Percentiles rank a stretch among this genome's conserved stretches.
Conservation (phyloP, 768 basidiomycete genomes). For the Chiua virens region DNA sequence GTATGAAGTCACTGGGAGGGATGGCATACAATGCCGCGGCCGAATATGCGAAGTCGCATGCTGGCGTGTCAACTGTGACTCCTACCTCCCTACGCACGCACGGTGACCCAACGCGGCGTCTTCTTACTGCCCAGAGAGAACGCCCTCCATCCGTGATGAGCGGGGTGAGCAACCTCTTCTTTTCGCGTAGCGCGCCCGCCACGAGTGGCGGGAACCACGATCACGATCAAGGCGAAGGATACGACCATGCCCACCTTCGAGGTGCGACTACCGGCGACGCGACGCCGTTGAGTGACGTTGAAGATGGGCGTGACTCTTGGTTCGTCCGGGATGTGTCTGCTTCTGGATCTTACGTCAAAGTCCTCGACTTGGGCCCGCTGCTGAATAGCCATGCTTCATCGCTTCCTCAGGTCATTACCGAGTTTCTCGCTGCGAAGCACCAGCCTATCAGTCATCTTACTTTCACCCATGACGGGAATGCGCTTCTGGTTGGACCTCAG, state of each 20-base stretch:
- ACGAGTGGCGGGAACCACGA: constrained; percentile 24
- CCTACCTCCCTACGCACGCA: constrained; percentile 4
- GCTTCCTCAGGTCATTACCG: constrained; percentile 37
- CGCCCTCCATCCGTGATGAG: constrained; percentile 24
- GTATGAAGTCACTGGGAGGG: constrained; percentile 63
- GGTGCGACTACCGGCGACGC: constrained; percentile 12
- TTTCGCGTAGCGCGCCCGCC: constrained; percentile 65
- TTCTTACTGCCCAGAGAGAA: constrained; percentile 22
- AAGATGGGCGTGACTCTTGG: constrained; percentile 9
- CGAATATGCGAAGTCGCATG: constrained; percentile 40
- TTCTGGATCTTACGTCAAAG: constrained; percentile 48
- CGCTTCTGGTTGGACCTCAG: constrained; percentile 47
- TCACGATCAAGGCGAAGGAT: constrained; percentile 4
- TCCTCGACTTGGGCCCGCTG: constrained; percentile 54
- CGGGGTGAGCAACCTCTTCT: constrained; percentile 41
- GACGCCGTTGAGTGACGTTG: constrained; percentile 12
- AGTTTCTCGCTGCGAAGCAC: constrained; percentile 49
- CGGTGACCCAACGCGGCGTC: constrained; percentile 9
- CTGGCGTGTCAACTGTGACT: constrained; percentile 5
- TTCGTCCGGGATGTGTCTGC: constrained; percentile 11
- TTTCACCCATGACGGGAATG: constrained; percentile 56
- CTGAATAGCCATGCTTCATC: constrained; percentile 18
- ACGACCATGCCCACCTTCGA: constrained; percentile 13
- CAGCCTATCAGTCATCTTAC: constrained; percentile 46
- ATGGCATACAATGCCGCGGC: constrained; percentile 53